These are phyloP conservation scores for Agaricus sinodeliciosus DNA, from an alignment of 768 basidiomycete species.

Conservation along the genomic window DNA sequence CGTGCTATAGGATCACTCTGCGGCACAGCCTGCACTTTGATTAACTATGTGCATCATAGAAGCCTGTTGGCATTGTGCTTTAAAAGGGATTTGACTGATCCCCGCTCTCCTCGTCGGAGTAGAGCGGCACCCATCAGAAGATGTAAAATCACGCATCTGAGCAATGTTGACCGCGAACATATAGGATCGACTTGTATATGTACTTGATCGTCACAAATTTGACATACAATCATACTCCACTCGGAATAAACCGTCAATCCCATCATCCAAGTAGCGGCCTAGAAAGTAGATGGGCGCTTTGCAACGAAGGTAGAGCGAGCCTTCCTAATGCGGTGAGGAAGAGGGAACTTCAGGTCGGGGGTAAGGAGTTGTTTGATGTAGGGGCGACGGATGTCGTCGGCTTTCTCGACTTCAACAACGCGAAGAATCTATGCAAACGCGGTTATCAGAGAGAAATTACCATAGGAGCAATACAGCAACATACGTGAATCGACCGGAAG, in stretches of 20 bases:
- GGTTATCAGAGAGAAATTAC: background rate
- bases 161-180: background rate
- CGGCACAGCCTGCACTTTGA: no score
- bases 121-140: no score
- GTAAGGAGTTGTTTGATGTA: slow-evolving; percentile 96
- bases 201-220: slow-evolving; percentile 3
- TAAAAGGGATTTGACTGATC: background rate
- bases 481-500: slow-evolving; percentile 95
- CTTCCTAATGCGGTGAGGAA: slow-evolving; percentile 85
- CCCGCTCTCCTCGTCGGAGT: no score
- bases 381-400: slow-evolving; percentile 86
- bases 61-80: background rate
- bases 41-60: background rate
- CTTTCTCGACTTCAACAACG: slow-evolving; percentile 92
- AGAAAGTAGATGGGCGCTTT: slow-evolving; percentile 70
- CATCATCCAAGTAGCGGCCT: slow-evolving; percentile 13
- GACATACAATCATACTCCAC: background rate
- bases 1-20: no score
- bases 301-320: slow-evolving; percentile 77
- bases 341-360: slow-evolving; percentile 93
- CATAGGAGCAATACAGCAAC: slow-evolving; percentile 18
- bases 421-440: slow-evolving; percentile 72
- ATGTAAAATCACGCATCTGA: background rate
- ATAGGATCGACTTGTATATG: slow-evolving; percentile 1
- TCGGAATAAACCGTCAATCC: background rate